Base-by-base conservation (phyloP, 805 yeast species). In the Zygotorulaspora chibaensis region DNA sequence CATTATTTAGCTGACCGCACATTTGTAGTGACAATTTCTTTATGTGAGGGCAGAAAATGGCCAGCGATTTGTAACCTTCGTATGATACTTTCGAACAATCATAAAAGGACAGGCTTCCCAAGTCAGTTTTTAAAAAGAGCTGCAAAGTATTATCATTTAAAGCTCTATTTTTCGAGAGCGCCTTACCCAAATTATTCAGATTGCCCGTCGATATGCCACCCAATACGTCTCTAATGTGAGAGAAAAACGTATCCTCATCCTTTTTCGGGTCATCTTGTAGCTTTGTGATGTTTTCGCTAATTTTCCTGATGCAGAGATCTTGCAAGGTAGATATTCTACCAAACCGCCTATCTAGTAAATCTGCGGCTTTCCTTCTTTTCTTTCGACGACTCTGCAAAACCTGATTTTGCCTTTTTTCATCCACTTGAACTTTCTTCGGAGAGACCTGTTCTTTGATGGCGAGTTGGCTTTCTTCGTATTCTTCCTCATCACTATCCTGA, bases 1-100 rank as follows among this genome's bases (percentile, higher is more conserved):
- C 89, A 60, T 86, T 86, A 55, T 84, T 88, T 34, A 93, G 68
- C 55, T 86, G 90, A 3, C 99, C 99, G 70, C 98, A 91, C 97
- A 90, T 91, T 47, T 81, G 80, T 37, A 93, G 68, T 0, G 83
- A 83, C 36, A 93, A 62, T 1, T 72, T 63, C 52, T 77, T 81
- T 3, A 93, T 50, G 23, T 82, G 72, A 0, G 96, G 96, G 54
- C 96, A 87, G 61, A 69, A 84, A 0, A 95, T 73, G 0, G 90
- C 89, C 31, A 93, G 79, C 52, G 80, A 73, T 55, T 77, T 76
- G 50, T 83, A 74, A 0, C 93, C 77, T 49, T 77, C 83, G 34
- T 75, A 73, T 18, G 80, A 77, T 13, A 93, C 72, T 40, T 80
- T 81, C 0, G 96, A 88, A 63, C 99, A 93, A 66, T 93, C 99